Conservation (phyloP, 73 alveolate species). For the Durusdinium trenchii region DNA sequence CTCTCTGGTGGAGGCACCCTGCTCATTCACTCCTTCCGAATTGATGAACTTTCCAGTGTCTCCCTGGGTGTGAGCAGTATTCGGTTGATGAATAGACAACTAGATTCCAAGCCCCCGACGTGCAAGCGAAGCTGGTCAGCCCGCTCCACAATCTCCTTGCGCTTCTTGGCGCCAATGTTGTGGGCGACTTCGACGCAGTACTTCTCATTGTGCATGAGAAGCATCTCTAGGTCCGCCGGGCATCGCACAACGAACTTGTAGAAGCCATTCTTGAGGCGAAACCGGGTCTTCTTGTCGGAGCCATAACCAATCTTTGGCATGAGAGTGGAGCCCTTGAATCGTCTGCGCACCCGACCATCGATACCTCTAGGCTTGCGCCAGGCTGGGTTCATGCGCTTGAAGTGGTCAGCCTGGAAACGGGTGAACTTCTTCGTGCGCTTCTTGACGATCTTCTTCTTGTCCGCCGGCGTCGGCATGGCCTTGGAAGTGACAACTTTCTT, state of each 20-base stretch:
- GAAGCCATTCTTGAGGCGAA: slow-evolving; percentile 98
- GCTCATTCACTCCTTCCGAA: too few relatives aligned
- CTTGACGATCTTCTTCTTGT: slow-evolving; percentile 92
- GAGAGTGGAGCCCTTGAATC: slow-evolving; percentile 99
- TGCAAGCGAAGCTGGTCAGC: slow-evolving; percentile 98
- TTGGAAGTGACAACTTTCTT: too few relatives aligned
- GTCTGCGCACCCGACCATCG: slow-evolving; percentile 99
- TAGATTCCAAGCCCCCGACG: slow-evolving; percentile 98
- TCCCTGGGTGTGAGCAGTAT: too few relatives aligned
- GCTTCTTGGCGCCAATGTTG: slow-evolving; percentile 98
- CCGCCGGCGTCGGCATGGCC: slow-evolving; percentile 95
- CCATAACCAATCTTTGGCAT: slow-evolving; percentile 99
- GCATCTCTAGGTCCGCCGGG: slow-evolving; percentile 98
- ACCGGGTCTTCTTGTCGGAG: slow-evolving; percentile 98
- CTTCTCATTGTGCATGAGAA: slow-evolving; percentile 99
- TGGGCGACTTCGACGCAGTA: slow-evolving; percentile 99
- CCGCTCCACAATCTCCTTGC: slow-evolving; percentile 98
- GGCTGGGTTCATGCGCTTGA: slow-evolving; percentile 97
- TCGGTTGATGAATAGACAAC: too few relatives aligned
- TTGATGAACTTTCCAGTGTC: too few relatives aligned
- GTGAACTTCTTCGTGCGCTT: slow-evolving; percentile 96
- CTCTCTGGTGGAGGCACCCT: too few relatives aligned
- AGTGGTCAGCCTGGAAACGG: slow-evolving; percentile 98
- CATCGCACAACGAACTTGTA: slow-evolving; percentile 98
- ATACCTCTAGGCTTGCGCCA: slow-evolving; percentile 99